Evolutionary conservation across 1,284 basidiomycete species (phyloP).

Genomic region (Ceratobasidium sp.): DNA sequence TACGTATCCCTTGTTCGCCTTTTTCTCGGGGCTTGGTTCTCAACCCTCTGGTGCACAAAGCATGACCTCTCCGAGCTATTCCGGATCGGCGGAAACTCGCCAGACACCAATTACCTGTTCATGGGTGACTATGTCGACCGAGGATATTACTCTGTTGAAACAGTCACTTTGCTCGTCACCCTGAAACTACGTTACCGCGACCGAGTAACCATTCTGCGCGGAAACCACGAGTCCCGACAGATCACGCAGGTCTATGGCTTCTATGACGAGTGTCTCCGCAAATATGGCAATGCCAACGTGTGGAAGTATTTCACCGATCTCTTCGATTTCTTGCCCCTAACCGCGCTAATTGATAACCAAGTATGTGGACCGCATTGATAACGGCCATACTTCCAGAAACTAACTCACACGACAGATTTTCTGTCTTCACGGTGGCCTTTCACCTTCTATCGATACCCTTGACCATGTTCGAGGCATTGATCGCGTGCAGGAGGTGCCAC

Average conservation of each 20-base stretch:
- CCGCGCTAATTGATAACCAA: constrained; percentile 98
- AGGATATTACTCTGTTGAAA: constrained; percentile 99
- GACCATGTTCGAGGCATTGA: constrained; percentile 99
- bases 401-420: constrained; percentile 78
- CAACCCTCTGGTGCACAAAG: constrained; percentile 58
- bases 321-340: constrained; percentile 97
- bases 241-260: constrained; percentile 99
- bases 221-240: constrained; percentile 98
- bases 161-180: constrained; percentile 97
- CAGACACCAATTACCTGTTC: constrained; percentile 99
- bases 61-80: constrained; percentile 99
- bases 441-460: constrained; percentile 98
- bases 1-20: constrained; percentile 63
- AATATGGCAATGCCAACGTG: constrained; percentile 99
- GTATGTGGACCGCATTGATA: constrained; percentile 62
- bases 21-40: constrained; percentile 15
- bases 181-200: constrained; percentile 98
- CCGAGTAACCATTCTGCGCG: constrained; percentile 96
- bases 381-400: constrained; percentile 19
- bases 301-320: constrained; percentile 99
- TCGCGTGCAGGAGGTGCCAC: constrained; percentile 98
- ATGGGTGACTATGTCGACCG: constrained; percentile 99
- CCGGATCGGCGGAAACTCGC: constrained; percentile 98
- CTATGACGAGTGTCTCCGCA: constrained; percentile 99
- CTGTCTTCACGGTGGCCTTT: constrained; percentile 98